Percentiles rank a stretch among this genome's conserved stretches.
phyloP scores from a whole-genome alignment of 352 stramenopile species.

The Phytophthora boehmeriae region DNA sequence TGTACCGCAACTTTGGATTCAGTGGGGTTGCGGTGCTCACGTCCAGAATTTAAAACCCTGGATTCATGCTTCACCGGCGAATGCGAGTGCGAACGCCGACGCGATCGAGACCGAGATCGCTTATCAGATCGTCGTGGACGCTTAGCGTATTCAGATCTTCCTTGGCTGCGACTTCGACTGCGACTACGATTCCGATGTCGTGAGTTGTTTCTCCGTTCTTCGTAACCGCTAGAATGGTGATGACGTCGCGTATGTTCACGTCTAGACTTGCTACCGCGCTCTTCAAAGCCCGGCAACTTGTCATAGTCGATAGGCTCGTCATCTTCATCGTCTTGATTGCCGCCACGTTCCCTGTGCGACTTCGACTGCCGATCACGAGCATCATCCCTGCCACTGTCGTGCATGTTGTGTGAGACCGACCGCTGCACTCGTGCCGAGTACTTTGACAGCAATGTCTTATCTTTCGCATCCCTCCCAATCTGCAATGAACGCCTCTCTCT shows the following conservation, averaged over 20 bases:
- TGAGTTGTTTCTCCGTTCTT: conserved; percentile 9
- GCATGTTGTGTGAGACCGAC: conserved; percentile 45
- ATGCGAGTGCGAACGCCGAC: conserved; percentile 21
- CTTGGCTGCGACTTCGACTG: conserved; percentile 51
- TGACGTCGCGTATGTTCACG: conserved; percentile 18
- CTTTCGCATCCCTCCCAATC: conserved; percentile 60
- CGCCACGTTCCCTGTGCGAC: conserved; percentile 4
- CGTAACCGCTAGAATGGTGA: conserved; percentile 8
- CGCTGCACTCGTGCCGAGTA: conserved; percentile 68
- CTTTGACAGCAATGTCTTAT: conserved; percentile 63
- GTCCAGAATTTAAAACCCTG: not conserved
- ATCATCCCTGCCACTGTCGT: conserved; percentile 14
- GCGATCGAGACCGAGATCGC: conserved; percentile 36
- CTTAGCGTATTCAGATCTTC: conserved; percentile 20
- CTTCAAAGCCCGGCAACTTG: conserved; percentile 75
- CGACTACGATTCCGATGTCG: conserved; percentile 22
- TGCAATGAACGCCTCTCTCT: conserved; percentile 31
- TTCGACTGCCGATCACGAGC: conserved; percentile 1
- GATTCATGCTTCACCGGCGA: conserved; percentile 13
- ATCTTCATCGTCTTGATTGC: conserved; percentile 41
- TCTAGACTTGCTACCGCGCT: conserved; percentile 34
- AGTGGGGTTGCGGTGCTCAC: conserved; percentile 5
- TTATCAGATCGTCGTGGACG: conserved; percentile 13
- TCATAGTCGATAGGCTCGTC: conserved; percentile 83
- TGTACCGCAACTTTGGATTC: conserved; percentile 1